Evolutionary conservation across 768 basidiomycete genomes (phyloP).

Genomic region (Naganishia vaughanmartiniae): DNA sequence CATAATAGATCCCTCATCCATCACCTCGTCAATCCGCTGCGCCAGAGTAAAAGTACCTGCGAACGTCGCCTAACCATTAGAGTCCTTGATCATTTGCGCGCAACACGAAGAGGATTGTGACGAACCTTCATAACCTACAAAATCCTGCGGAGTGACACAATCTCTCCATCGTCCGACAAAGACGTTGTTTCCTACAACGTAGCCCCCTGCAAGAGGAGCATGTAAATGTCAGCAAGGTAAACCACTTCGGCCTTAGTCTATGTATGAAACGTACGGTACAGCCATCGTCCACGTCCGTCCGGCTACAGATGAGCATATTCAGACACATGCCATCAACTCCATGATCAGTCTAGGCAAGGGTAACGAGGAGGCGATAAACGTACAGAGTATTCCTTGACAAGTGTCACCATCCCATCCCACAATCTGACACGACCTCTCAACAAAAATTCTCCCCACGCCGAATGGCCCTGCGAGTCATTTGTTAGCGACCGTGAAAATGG

Average conservation of each 20-base stretch:
- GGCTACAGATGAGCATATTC: background rate
- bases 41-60: conserved; percentile 25
- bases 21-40: conserved; percentile 21
- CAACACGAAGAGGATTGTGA: background rate
- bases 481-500: background rate
- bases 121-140: conserved; percentile 73
- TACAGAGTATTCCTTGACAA: conserved; percentile 53
- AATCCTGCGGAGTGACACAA: conserved; percentile 64
- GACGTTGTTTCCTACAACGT: conserved; percentile 67
- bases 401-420: conserved; percentile 51
- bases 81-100: background rate
- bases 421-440: conserved; percentile 47
- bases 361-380: conserved; percentile 25
- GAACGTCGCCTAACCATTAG: background rate
- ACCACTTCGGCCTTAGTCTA: background rate
- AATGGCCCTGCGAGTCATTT: conserved; percentile 38
- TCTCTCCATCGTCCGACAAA: conserved; percentile 85
- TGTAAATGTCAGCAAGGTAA: background rate
- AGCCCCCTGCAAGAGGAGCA: conserved; percentile 57
- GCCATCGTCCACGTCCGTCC: conserved; percentile 30
- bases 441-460: conserved; percentile 51
- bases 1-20: background rate
- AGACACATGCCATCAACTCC: too few species aligned
- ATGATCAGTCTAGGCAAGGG: background rate
- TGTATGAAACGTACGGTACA: conserved; percentile 11